phyloP scores from a whole-genome alignment of 805 yeast genomes.

The Kodamaea sagamina region DNA sequence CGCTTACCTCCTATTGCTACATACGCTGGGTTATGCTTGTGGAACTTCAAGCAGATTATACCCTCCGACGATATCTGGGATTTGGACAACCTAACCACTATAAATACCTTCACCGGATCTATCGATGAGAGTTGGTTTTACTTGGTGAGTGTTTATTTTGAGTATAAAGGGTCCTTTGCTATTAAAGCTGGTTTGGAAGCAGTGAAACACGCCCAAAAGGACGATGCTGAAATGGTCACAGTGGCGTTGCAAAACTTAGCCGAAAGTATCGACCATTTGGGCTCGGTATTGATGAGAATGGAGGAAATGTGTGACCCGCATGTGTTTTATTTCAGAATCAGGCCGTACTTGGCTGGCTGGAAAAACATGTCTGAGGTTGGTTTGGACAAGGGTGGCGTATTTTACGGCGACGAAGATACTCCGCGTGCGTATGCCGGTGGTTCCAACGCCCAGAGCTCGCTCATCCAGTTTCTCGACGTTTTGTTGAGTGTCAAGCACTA shows the following conservation, averaged over 20 bases:
- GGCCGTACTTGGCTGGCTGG: conserved; percentile 96
- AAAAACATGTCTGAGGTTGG: conserved; percentile 88
- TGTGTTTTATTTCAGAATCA: conserved; percentile 77
- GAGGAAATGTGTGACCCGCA: conserved; percentile 96
- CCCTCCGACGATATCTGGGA: conserved; percentile 48
- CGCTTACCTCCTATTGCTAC: conserved; percentile 86
- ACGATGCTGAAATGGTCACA: conserved; percentile 44
- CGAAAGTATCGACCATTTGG: conserved; percentile 70
- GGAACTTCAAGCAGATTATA: conserved; percentile 76
- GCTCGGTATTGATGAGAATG: conserved; percentile 74
- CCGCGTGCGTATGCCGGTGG: conserved; percentile 78
- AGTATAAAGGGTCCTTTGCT: conserved; percentile 74
- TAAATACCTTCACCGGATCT: conserved; percentile 85
- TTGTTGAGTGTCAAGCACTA: conserved; percentile 74
- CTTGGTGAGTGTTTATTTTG: conserved; percentile 83
- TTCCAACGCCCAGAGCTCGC: conserved; percentile 88
- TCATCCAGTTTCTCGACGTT: conserved; percentile 84
- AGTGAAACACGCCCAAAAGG: conserved; percentile 52
- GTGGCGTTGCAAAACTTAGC: conserved; percentile 64
- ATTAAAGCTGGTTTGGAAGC: conserved; percentile 69
- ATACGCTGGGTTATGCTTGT: conserved; percentile 81
- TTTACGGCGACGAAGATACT: conserved; percentile 63
- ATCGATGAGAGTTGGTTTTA: conserved; percentile 95
- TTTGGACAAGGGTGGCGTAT: conserved; percentile 64
- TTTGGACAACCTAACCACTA: conserved; percentile 71